Evolutionary conservation across 2,329 filamentous ascomycete species (phyloP).

Genomic region (Intubia oerlemansii): DNA sequence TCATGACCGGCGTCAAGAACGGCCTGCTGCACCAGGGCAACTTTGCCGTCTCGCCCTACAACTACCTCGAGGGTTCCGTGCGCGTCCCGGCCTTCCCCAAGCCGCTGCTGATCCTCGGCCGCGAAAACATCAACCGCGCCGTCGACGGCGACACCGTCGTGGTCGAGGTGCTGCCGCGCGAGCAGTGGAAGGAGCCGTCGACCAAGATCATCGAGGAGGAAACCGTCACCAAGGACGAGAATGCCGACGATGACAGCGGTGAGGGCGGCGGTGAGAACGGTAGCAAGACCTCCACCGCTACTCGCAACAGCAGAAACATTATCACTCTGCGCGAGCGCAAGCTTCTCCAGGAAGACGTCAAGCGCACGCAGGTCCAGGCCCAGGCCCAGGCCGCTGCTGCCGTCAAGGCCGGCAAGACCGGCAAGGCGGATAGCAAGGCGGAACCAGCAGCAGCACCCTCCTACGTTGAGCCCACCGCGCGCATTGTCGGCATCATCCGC

Average conservation of each 20-base stretch:
- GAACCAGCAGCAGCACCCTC: no score
- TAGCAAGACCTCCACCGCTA: no score
- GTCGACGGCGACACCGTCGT: constrained; percentile 86
- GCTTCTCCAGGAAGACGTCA: constrained; percentile 80
- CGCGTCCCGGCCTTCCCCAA: constrained; percentile 82
- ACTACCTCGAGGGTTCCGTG: constrained; percentile 87
- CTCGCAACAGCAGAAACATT: constrained; percentile 25
- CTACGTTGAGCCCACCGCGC: constrained; percentile 72
- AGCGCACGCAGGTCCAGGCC: constrained; percentile 64
- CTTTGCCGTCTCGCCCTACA: constrained; percentile 94
- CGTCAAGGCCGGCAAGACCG: constrained; percentile 39
- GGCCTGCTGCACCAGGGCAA: constrained; percentile 82
- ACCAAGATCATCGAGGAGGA: constrained; percentile 95
- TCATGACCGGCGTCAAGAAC: constrained; percentile 83
- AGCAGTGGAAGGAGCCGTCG: constrained; percentile 93
- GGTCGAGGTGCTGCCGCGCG: constrained; percentile 76
- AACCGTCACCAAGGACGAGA: constrained; percentile 76
- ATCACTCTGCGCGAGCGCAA: constrained; percentile 74
- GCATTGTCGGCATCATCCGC: constrained; percentile 79
- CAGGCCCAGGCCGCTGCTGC: constrained; percentile 55
- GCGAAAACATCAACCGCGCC: constrained; percentile 89
- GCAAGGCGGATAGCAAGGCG: constrained; percentile 47
- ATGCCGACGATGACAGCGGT: constrained; percentile 39
- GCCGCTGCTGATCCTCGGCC: constrained; percentile 65
- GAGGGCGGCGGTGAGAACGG: constrained; percentile 1